A percentile compares a stretch with the other conserved stretches of the same genome.
These are phyloP conservation scores for Viola pubescens DNA, from an alignment of 441 rosid species.

Conservation along the genomic window DNA sequence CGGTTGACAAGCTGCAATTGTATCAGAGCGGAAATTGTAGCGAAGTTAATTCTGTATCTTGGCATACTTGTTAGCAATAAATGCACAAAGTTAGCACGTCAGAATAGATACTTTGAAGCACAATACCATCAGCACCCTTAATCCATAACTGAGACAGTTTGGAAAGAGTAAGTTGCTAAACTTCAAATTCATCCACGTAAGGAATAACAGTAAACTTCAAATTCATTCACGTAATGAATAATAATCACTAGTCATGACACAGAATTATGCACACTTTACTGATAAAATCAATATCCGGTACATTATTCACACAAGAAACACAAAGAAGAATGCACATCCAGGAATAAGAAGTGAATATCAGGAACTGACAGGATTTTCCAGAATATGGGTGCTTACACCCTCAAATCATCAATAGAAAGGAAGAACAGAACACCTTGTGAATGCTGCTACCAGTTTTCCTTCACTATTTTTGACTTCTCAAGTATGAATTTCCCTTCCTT, in stretches of 20 bases:
- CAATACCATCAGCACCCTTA: too few relatives aligned
- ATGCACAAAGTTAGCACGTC: too few relatives aligned
- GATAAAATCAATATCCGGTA: conserved; percentile 21
- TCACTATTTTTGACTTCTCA: conserved; percentile 52
- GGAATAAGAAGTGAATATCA: conserved; percentile 12
- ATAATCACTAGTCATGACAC: neutral
- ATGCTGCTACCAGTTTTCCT: conserved; percentile 44
- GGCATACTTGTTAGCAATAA: too few relatives aligned
- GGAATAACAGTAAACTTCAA: neutral
- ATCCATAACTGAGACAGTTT: too few relatives aligned
- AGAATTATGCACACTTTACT: conserved; percentile 27
- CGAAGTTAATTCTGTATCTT: too few relatives aligned
- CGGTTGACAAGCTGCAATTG: too few relatives aligned
- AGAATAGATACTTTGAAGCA: too few relatives aligned
- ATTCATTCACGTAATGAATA: neutral
- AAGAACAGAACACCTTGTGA: conserved; percentile 12
- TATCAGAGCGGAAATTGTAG: too few relatives aligned
- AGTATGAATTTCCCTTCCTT: conserved; percentile 69
- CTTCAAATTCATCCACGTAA: conserved; percentile 2
- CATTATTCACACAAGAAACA: conserved; percentile 20
- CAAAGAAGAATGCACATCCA: conserved; percentile 16
- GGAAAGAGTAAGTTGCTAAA: too few relatives aligned
- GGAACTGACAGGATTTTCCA: conserved; percentile 16
- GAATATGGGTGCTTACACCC: conserved; percentile 8
- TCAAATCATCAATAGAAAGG: conserved; percentile 8